Evolutionary conservation across 176 grass and related monocot genomes (phyloP).

Genomic region (Carex littledalei): DNA sequence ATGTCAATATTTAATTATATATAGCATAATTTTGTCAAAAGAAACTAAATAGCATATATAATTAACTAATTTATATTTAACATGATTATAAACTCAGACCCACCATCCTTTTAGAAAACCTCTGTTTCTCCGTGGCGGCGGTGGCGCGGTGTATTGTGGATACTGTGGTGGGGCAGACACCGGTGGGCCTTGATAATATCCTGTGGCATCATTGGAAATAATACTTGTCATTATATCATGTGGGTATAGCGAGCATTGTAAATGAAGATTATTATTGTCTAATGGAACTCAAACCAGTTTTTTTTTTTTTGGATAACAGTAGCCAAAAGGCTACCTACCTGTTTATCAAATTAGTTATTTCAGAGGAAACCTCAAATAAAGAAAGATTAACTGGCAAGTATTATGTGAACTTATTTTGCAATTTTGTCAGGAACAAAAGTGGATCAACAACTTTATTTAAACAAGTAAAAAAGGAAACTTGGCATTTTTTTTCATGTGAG

Average conservation of each 20-base stretch:
- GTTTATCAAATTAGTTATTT: neutral
- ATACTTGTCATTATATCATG: neutral
- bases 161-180: slow-evolving; percentile 66
- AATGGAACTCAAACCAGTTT: too few species aligned
- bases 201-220: neutral
- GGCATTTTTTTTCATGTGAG: neutral
- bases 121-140: slow-evolving; percentile 16
- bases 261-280: too few species aligned
- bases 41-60: neutral
- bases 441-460: neutral
- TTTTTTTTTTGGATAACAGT: too few species aligned
- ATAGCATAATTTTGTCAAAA: neutral
- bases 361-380: neutral
- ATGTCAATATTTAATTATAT: neutral
- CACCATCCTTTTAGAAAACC: slow-evolving; percentile 77
- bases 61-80: neutral
- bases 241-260: neutral
- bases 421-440: neutral
- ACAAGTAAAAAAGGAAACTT: neutral
- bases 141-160: slow-evolving; percentile 28
- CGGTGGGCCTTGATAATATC: slow-evolving; percentile 51
- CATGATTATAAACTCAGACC: neutral
- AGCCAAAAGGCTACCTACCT: too few species aligned
- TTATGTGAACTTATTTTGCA: neutral
- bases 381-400: neutral